Conservation (phyloP, 2,329 filamentous ascomycete genomes). For the Tympanopsis confertula region DNA sequence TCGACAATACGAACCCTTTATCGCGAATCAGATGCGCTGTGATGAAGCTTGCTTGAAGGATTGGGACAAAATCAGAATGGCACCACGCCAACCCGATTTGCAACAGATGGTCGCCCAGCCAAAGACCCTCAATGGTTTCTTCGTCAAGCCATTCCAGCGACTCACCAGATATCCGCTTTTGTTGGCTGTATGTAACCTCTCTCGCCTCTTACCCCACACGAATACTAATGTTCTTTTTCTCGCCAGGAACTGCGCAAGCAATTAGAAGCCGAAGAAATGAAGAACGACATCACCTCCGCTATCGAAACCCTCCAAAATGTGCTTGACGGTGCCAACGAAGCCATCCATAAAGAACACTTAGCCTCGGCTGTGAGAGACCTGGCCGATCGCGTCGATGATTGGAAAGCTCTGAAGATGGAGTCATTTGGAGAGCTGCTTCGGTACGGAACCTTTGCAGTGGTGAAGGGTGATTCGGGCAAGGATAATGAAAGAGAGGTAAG, state of each 20-base stretch:
- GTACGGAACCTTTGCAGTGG: constrained; percentile 58
- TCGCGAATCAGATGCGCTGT: constrained; percentile 61
- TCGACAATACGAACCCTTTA: constrained; percentile 64
- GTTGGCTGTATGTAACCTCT: constrained; percentile 35
- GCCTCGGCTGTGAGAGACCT: constrained; percentile 54
- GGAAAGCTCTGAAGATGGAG: constrained; percentile 60
- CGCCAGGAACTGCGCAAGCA: constrained; percentile 58
- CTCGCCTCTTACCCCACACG: no score
- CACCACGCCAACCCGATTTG: constrained; percentile 28
- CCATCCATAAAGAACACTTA: constrained; percentile 57
- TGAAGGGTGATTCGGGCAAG: constrained; percentile 55
- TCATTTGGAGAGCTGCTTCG: constrained; percentile 59
- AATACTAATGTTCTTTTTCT: no score
- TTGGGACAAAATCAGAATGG: constrained; percentile 52
- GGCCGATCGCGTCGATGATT: constrained; percentile 57
- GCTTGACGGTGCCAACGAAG: constrained; percentile 54
- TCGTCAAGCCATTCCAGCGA: constrained; percentile 65
- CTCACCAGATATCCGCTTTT: constrained; percentile 62
- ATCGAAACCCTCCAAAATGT: constrained; percentile 54
- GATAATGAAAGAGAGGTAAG: constrained; percentile 41
- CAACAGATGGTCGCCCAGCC: constrained; percentile 50
- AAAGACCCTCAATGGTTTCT: constrained; percentile 54
- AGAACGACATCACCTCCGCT: constrained; percentile 46
- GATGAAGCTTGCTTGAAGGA: constrained; percentile 52
- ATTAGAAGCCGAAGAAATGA: constrained; percentile 43